These are phyloP conservation scores for Candida orba DNA, from an alignment of 805 yeast species.

Conservation along the genomic window DNA sequence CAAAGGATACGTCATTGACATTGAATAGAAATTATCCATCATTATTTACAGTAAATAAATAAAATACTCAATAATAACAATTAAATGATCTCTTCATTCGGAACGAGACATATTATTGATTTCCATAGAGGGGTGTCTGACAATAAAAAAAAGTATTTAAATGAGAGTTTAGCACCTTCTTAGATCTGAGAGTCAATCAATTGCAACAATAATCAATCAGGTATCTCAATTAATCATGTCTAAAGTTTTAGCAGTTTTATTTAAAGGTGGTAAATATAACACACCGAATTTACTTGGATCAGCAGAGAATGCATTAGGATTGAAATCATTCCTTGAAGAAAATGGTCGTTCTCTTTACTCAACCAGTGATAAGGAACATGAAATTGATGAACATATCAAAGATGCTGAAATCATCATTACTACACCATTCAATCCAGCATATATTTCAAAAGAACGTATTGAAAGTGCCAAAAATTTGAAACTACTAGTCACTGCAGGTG, in stretches of 20 bases:
- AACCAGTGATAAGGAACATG: constrained; percentile 64
- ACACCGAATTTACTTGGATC: constrained; percentile 53
- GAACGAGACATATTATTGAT: not conserved
- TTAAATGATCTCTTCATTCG: not conserved
- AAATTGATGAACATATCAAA: constrained; percentile 55
- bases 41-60: no score
- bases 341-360: constrained; percentile 62
- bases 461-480: constrained; percentile 65
- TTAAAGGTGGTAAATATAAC: constrained; percentile 26
- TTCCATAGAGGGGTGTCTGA: not conserved
- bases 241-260: constrained; percentile 23
- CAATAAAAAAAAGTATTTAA: not conserved
- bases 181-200: no score
- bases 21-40: no score
- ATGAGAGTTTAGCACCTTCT: no score
- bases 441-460: constrained; percentile 59
- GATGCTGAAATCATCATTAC: constrained; percentile 75
- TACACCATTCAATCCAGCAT: constrained; percentile 81
- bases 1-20: not conserved
- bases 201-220: no score
- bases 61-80: not conserved
- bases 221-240: constrained; percentile 1
- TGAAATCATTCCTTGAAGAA: constrained; percentile 53
- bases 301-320: constrained; percentile 70
- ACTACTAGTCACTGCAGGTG: constrained; percentile 72